Evolutionary conservation across 768 basidiomycete species (phyloP).

Genomic region (Cubamyces lactineus): DNA sequence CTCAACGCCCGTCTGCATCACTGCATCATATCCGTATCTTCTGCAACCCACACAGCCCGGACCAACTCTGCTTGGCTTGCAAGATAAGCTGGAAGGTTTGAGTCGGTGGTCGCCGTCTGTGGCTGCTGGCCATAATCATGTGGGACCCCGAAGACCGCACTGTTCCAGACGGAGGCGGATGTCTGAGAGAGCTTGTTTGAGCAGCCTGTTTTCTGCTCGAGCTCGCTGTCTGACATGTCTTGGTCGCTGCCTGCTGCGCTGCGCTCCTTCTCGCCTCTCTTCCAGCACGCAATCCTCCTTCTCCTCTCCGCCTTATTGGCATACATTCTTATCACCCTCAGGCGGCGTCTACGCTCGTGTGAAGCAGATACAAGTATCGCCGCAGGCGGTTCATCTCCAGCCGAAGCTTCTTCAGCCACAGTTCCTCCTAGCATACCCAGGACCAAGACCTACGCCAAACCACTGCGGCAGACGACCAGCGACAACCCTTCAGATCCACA

Average conservation of each 20-base stretch:
- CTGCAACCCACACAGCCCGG: too few relatives aligned
- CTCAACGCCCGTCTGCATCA: slow-evolving; percentile 4
- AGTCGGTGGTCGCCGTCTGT: background rate
- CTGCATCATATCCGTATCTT: background rate
- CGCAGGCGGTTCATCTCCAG: background rate
- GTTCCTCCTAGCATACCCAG: slow-evolving; percentile 2
- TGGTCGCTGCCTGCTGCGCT: slow-evolving; percentile 10
- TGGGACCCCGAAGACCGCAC: slow-evolving; percentile 15
- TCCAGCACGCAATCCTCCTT: slow-evolving; percentile 2
- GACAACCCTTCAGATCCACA: background rate
- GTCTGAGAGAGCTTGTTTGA: background rate
- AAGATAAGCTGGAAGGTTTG: too few relatives aligned
- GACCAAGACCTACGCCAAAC: background rate
- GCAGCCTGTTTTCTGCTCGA: background rate
- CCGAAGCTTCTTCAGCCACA: background rate
- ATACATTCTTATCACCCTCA: slow-evolving; percentile 7
- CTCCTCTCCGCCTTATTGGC: background rate
- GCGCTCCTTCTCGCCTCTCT: slow-evolving; percentile 8
- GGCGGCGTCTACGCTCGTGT: slow-evolving; percentile 14
- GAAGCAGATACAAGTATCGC: slow-evolving; percentile 13
- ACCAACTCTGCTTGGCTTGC: background rate
- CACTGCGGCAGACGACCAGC: background rate
- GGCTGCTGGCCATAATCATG: background rate
- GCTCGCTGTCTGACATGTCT: slow-evolving; percentile 19
- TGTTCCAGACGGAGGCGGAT: background rate